Percentiles rank a stretch among this genome's conserved stretches.
phyloP scores from a whole-genome alignment of 768 basidiomycete genomes.

The Hygrophoropsis aurantiaca region DNA sequence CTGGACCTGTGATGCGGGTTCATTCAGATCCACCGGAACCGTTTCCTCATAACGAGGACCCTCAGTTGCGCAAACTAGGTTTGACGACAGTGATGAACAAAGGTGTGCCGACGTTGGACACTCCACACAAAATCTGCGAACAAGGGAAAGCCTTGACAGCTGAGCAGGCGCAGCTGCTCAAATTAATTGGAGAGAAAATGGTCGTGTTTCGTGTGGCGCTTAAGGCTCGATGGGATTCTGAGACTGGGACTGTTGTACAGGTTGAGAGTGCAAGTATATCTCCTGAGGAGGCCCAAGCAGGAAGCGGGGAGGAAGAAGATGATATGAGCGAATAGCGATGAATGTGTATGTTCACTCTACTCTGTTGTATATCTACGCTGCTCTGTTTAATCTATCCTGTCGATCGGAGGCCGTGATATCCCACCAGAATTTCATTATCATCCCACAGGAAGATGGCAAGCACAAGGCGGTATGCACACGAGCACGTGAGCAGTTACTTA shows the following conservation, averaged over 20 bases:
- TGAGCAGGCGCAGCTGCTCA: conserved; percentile 91
- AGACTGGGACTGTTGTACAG: conserved; percentile 62
- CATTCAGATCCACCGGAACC: conserved; percentile 82
- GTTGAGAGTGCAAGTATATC: conserved; percentile 46
- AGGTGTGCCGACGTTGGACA: conserved; percentile 83
- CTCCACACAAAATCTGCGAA: conserved; percentile 82
- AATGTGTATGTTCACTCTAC: conserved; percentile 12
- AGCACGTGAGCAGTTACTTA: not conserved
- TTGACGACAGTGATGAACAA: conserved; percentile 79
- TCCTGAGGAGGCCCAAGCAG: conserved; percentile 34
- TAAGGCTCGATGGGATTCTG: conserved; percentile 70
- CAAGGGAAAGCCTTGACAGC: conserved; percentile 75
- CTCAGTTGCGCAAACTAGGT: conserved; percentile 91
- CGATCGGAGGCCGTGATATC: no score
- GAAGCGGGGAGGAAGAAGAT: conserved; percentile 36
- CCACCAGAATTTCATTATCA: no score
- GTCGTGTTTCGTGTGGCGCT: conserved; percentile 78
- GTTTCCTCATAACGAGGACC: conserved; percentile 97
- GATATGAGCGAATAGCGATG: conserved; percentile 52
- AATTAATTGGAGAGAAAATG: conserved; percentile 88
- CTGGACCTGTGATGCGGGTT: conserved; percentile 80
- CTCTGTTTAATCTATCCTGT: no score
- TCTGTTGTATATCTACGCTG: conserved; percentile 6
- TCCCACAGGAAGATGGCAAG: no score
- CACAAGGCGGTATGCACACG: not conserved